A percentile compares a stretch with the other conserved stretches of the same genome.
Conservation (phyloP, 1,284 basidiomycete species). For the Ustilago tritici region DNA sequence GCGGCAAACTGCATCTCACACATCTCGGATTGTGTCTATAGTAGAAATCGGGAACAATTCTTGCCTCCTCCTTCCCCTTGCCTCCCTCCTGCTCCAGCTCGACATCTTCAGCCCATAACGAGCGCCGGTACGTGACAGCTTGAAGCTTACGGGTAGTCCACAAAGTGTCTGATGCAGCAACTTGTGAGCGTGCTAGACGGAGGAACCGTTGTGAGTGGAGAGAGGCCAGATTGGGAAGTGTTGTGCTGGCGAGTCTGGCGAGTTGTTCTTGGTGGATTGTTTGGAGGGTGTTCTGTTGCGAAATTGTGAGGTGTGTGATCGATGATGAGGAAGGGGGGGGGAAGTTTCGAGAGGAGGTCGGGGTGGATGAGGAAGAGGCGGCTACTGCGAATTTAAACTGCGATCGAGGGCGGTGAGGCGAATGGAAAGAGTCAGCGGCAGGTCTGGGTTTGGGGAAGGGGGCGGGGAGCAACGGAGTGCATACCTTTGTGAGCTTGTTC, state of each 20-base stretch:
- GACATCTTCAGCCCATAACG: constrained; percentile 34
- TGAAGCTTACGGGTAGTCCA: constrained; percentile 21
- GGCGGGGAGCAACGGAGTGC: background rate
- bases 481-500: constrained; percentile 26
- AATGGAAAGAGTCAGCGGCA: background rate
- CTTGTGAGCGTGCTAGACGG: constrained; percentile 17
- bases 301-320: background rate
- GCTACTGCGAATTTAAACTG: constrained; percentile 37
- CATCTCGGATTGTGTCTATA: constrained; percentile 34
- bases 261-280: constrained; percentile 42
- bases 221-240: constrained; percentile 31
- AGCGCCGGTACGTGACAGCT: constrained; percentile 15
- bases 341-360: background rate
- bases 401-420: background rate
- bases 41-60: constrained; percentile 35
- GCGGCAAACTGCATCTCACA: constrained; percentile 16
- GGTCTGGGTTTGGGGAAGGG: background rate
- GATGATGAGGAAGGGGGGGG: constrained; percentile 12
- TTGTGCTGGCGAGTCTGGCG: constrained; percentile 18
- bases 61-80: background rate
- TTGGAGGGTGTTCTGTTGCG: constrained; percentile 31
- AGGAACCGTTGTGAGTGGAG: constrained; percentile 36
- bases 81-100: constrained; percentile 7
- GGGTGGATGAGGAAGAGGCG: constrained; percentile 12
- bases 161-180: constrained; percentile 10